phyloP scores from a whole-genome alignment of 164 flowering plant species.

The Vitis rotundifolia region DNA sequence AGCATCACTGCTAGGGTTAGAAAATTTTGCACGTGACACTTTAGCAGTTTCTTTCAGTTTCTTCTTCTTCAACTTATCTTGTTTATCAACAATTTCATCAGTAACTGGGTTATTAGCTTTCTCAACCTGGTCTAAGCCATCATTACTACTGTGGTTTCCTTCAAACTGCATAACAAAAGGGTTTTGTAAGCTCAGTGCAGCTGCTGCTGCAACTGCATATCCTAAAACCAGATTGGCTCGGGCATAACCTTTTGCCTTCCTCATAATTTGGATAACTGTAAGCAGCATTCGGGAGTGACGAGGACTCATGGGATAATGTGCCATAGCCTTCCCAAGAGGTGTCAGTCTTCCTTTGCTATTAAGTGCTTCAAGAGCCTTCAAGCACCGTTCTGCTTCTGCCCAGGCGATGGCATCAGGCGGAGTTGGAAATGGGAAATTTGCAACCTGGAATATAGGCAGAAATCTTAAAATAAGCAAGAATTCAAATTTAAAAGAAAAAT shows the following conservation, averaged over 20 bases:
- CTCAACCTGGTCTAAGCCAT: slow-evolving; percentile 31
- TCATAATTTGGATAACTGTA: slow-evolving; percentile 73
- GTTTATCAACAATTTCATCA: slow-evolving; percentile 22
- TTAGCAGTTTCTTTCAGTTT: slow-evolving; percentile 57
- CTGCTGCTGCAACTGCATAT: slow-evolving; percentile 82
- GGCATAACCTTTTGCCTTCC: slow-evolving; percentile 30
- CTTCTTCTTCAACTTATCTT: slow-evolving; percentile 58
- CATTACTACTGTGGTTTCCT: slow-evolving; percentile 30
- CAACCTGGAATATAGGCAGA: slow-evolving; percentile 3
- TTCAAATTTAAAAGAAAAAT: background rate
- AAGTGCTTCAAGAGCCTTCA: slow-evolving; percentile 85
- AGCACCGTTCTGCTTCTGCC: slow-evolving; percentile 76
- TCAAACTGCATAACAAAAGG: slow-evolving; percentile 67
- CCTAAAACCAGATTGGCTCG: slow-evolving; percentile 74
- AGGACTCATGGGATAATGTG: slow-evolving; percentile 93
- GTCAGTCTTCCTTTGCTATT: slow-evolving; percentile 70
- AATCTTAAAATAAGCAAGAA: background rate
- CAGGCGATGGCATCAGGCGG: slow-evolving; percentile 72
- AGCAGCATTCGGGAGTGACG: slow-evolving; percentile 97
- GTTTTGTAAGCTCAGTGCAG: slow-evolving; percentile 79
- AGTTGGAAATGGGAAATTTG: slow-evolving; percentile 93
- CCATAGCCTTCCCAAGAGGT: slow-evolving; percentile 82
- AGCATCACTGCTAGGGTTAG: slow-evolving; percentile 84
- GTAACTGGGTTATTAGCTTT: slow-evolving; percentile 11
- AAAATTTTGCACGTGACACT: slow-evolving; percentile 60